phyloP scores from a whole-genome alignment of 495 filamentous ascomycete species.

The Staphylotrichum tortipilum region DNA sequence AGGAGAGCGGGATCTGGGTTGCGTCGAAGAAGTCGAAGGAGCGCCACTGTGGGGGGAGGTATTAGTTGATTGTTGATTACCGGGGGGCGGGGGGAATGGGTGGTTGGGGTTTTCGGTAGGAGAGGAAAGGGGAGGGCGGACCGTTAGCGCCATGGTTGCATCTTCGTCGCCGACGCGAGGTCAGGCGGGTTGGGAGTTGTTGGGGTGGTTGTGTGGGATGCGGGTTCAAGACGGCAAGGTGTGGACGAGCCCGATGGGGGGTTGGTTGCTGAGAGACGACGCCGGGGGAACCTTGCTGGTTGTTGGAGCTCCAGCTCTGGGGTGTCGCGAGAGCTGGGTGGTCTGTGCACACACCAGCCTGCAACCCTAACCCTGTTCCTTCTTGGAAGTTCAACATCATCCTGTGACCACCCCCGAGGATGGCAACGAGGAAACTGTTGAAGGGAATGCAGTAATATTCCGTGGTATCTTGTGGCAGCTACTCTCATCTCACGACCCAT shows the following conservation, averaged over 20 bases:
- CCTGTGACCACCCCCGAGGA: not conserved
- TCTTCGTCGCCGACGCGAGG: constrained; percentile 6
- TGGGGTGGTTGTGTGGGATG: not conserved
- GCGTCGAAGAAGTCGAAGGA: constrained; percentile 99
- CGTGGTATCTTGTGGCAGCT: too few species aligned
- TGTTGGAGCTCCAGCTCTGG: not conserved
- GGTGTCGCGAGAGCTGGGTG: too few species aligned
- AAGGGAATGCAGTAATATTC: too few species aligned
- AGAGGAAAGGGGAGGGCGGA: constrained; percentile 10
- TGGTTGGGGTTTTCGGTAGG: not conserved
- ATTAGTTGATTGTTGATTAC: constrained; percentile 7
- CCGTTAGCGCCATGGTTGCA: constrained; percentile 31
- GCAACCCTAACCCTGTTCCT: constrained; percentile 10
- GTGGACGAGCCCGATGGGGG: not conserved
- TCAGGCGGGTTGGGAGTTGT: not conserved
- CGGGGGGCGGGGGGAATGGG: not conserved
- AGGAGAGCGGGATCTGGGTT: constrained; percentile 64
- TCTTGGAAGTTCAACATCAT: too few species aligned
- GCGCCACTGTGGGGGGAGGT: constrained; percentile 68
- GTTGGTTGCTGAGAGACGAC: not conserved
- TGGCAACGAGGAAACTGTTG: not conserved
- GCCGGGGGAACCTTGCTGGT: constrained; percentile 7
- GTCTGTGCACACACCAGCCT: too few species aligned
- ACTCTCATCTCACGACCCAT: too few species aligned
- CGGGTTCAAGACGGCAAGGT: not conserved